These are phyloP conservation scores for Ammopiptanthus mongolicus DNA, from an alignment of 306 rosid genomes.

Conservation along the genomic window DNA sequence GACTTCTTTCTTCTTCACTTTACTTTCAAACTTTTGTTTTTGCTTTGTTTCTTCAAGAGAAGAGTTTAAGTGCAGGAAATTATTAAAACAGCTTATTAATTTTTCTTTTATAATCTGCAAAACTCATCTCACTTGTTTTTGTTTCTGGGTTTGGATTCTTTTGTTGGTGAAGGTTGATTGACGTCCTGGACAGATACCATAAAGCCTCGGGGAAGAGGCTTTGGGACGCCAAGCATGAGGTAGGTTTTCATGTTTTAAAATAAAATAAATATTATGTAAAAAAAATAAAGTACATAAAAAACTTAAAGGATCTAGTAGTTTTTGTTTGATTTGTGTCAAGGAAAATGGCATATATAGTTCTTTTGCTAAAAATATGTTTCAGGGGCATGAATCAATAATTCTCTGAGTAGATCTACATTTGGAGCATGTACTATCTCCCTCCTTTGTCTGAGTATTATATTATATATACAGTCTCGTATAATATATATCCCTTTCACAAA, in stretches of 20 bases:
- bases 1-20: not conserved
- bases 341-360: not conserved
- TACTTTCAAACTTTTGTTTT: not conserved
- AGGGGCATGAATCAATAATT: constrained; percentile 20
- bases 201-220: constrained; percentile 47
- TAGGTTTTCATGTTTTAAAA: not conserved
- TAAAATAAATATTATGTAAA: too few relatives aligned
- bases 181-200: constrained; percentile 60
- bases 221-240: constrained; percentile 92
- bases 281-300: too few relatives aligned
- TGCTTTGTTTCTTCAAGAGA: not conserved
- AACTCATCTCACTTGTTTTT: not conserved
- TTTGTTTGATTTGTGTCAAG: constrained; percentile 13
- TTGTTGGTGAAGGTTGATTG: constrained; percentile 46
- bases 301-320: not conserved
- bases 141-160: not conserved
- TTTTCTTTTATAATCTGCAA: not conserved
- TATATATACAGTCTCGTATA: not conserved
- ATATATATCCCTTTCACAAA: not conserved
- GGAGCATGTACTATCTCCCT: constrained; percentile 18
- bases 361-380: constrained; percentile 43
- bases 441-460: constrained; percentile 17
- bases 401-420: constrained; percentile 56
- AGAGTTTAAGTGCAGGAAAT: not conserved
- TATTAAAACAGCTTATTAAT: not conserved